Conservation (phyloP, 768 basidiomycete genomes). For the Asterophora lycoperdoides region DNA sequence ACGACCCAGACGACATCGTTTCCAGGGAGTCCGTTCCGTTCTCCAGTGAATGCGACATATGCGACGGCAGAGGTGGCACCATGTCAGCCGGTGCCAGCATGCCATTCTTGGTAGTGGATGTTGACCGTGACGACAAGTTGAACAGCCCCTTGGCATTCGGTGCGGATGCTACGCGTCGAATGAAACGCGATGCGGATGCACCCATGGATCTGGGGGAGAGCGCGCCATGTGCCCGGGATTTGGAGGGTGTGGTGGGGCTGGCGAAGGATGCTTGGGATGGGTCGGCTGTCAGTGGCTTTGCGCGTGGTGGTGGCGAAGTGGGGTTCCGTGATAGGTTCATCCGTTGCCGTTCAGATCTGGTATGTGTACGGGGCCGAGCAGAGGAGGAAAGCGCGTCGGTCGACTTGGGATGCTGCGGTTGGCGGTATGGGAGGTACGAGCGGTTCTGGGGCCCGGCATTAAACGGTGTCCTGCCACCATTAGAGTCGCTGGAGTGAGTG, state of each 20-base stretch:
- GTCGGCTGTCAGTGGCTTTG: conserved; percentile 39
- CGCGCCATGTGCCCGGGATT: conserved; percentile 47
- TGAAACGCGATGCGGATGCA: conserved; percentile 79
- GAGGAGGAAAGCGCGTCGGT: conserved; percentile 37
- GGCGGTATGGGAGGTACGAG: conserved; percentile 28
- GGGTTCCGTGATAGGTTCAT: conserved; percentile 23
- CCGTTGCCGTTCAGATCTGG: conserved; percentile 45
- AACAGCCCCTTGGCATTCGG: conserved; percentile 95
- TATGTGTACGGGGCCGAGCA: conserved; percentile 32
- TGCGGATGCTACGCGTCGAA: conserved; percentile 93
- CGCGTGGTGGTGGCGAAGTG: conserved; percentile 26
- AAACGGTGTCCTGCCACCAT: conserved; percentile 30
- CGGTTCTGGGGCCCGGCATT: conserved; percentile 24
- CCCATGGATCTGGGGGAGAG: conserved; percentile 67
- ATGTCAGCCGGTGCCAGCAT: conserved; percentile 67
- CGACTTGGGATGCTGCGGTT: conserved; percentile 28
- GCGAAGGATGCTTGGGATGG: conserved; percentile 45
- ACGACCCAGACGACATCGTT: conserved; percentile 74
- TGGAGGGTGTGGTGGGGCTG: conserved; percentile 35
- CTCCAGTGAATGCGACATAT: conserved; percentile 46
- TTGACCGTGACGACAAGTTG: conserved; percentile 50
- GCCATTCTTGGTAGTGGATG: conserved; percentile 69
- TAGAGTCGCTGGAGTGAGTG: conserved; percentile 72
- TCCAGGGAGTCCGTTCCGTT: conserved; percentile 70
- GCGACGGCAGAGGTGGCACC: conserved; percentile 52